phyloP scores from a whole-genome alignment of 2,329 filamentous ascomycete genomes.

The Penicillium sp. region DNA sequence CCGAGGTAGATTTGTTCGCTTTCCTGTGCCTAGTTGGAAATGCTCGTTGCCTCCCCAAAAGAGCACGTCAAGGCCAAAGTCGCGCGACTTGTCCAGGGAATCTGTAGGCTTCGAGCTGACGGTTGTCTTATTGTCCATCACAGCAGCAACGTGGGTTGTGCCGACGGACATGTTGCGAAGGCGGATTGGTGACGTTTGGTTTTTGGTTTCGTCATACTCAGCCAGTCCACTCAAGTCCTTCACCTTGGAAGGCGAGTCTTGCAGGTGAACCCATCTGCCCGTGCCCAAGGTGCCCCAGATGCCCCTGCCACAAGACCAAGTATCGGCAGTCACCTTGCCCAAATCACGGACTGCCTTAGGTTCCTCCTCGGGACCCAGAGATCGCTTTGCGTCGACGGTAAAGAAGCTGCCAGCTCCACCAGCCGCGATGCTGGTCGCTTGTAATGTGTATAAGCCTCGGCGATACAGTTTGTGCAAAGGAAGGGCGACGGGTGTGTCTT shows the following conservation, averaged over 20 bases:
- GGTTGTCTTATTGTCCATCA: constrained; percentile 80
- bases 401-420: constrained; percentile 89
- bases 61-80: constrained; percentile 86
- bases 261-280: constrained; percentile 87
- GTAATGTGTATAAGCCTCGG: constrained; percentile 66
- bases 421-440: constrained; percentile 78
- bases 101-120: constrained; percentile 60
- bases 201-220: constrained; percentile 80
- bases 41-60: constrained; percentile 96
- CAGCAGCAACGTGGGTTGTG: constrained; percentile 77
- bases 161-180: constrained; percentile 76
- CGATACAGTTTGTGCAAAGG: constrained; percentile 75
- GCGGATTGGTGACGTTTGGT: constrained; percentile 76
- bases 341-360: constrained; percentile 50
- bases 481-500: constrained; percentile 74
- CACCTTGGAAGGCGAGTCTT: constrained; percentile 77
- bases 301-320: constrained; percentile 86
- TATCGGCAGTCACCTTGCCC: constrained; percentile 71
- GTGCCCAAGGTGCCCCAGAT: constrained; percentile 84
- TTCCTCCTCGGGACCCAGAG: constrained; percentile 56
- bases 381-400: constrained; percentile 75
- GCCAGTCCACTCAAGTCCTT: constrained; percentile 81
- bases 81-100: constrained; percentile 71
- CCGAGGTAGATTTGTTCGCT: constrained; percentile 76
- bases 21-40: constrained; percentile 91